phyloP scores from a whole-genome alignment of 495 filamentous ascomycete genomes.

The Penicillium psychrofluorescens region DNA sequence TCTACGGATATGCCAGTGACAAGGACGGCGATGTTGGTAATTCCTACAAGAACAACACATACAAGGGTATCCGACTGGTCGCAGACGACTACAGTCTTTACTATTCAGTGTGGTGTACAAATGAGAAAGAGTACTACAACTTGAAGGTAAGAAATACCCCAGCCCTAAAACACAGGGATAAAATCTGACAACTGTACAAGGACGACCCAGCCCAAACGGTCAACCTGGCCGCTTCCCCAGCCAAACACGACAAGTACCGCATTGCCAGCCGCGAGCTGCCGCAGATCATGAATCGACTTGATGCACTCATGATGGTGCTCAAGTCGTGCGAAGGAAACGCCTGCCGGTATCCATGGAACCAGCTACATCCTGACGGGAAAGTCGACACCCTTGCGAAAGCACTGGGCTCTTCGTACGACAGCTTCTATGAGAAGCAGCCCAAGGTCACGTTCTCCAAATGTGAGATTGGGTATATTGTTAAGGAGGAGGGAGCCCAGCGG shows the following conservation, averaged over 20 bases:
- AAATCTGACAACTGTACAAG: constrained; percentile 10
- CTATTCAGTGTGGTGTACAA: constrained; percentile 55
- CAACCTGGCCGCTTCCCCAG: constrained; percentile 33
- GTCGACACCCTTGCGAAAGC: constrained; percentile 28
- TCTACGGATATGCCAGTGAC: constrained; percentile 24
- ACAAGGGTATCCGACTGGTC: constrained; percentile 51
- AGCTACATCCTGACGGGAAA: constrained; percentile 45
- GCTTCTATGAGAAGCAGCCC: constrained; percentile 48
- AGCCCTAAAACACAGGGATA: not conserved
- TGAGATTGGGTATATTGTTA: constrained; percentile 51
- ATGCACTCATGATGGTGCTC: constrained; percentile 52
- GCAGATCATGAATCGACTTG: constrained; percentile 42
- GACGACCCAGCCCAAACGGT: constrained; percentile 49
- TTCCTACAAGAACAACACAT: constrained; percentile 44
- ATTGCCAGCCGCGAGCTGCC: constrained; percentile 18
- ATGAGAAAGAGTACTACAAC: constrained; percentile 52
- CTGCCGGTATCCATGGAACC: constrained; percentile 48
- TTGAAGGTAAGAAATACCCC: constrained; percentile 27
- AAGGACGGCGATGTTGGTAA: constrained; percentile 9
- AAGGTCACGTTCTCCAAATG: constrained; percentile 51
- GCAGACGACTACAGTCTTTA: constrained; percentile 45
- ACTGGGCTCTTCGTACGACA: constrained; percentile 43
- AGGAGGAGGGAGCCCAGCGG: constrained; percentile 51
- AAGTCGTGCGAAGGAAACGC: constrained; percentile 50
- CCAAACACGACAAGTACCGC: constrained; percentile 10